Evolutionary conservation across 106 monocot species (phyloP).

Genomic region (Platanthera guangdongensis): DNA sequence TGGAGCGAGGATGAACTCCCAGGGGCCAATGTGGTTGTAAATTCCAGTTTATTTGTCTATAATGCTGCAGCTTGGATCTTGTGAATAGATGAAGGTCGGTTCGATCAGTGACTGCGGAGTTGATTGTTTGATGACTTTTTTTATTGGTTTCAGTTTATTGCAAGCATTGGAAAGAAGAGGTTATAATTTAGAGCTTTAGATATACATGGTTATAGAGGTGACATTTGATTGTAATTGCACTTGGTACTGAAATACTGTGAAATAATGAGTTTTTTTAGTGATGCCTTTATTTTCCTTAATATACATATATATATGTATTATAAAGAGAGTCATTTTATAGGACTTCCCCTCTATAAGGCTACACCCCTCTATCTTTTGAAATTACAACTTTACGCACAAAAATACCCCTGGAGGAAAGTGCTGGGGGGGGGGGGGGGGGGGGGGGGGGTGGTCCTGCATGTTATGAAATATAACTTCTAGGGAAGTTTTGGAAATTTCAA

Average conservation of each 20-base stretch:
- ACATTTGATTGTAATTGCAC: neutral
- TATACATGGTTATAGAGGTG: neutral
- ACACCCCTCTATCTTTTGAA: too few relatives aligned
- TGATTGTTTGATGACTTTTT: neutral
- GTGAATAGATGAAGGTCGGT: neutral
- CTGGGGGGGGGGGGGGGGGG: too few relatives aligned
- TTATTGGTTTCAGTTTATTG: neutral
- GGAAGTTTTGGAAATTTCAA: too few relatives aligned
- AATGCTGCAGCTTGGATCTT: neutral
- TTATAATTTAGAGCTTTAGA: neutral
- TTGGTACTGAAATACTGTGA: neutral
- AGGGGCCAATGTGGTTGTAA: slow-evolving; percentile 37
- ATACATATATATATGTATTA: too few relatives aligned
- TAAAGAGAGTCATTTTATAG: too few relatives aligned
- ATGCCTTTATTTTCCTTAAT: neutral
- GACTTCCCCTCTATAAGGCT: too few relatives aligned
- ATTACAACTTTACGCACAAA: too few relatives aligned
- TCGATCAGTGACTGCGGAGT: neutral
- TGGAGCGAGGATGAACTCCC: slow-evolving; percentile 31
- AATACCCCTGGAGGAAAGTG: too few relatives aligned
- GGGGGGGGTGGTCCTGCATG: too few relatives aligned
- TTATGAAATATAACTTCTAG: too few relatives aligned
- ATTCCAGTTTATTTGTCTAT: neutral
- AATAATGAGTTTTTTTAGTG: neutral
- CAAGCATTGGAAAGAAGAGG: neutral